phyloP scores from a whole-genome alignment of 2,329 filamentous ascomycete species.

The Monilinia polystroma region DNA sequence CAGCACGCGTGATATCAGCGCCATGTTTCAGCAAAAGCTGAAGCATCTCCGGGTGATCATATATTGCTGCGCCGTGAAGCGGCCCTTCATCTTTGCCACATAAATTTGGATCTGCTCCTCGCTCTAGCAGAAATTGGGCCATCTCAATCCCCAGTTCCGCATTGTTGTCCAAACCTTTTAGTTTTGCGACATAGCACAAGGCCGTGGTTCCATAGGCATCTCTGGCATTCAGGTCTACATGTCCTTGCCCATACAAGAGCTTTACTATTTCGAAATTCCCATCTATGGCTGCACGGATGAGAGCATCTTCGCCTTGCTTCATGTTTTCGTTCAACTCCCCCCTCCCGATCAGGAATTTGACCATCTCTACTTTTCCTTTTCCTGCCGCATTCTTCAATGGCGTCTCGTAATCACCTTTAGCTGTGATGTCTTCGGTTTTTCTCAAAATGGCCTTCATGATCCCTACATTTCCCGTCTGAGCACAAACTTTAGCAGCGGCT shows the following conservation, averaged over 20 bases:
- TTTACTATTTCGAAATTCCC: constrained; percentile 28
- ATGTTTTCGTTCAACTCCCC: constrained; percentile 26
- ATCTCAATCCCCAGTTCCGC: constrained; percentile 23
- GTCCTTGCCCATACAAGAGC: constrained; percentile 20
- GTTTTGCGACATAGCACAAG: constrained; percentile 23
- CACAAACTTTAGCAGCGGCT: constrained; percentile 26
- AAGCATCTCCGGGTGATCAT: constrained; percentile 4
- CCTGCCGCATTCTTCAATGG: constrained; percentile 23
- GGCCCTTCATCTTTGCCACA: constrained; percentile 8
- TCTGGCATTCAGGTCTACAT: constrained; percentile 22
- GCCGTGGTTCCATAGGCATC: constrained; percentile 22
- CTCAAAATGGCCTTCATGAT: constrained; percentile 28
- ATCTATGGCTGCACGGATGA: constrained; percentile 22
- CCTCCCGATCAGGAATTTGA: constrained; percentile 30
- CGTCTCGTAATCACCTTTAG: constrained; percentile 20
- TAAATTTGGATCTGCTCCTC: constrained; percentile 27
- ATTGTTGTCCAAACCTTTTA: constrained; percentile 4
- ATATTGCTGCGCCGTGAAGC: constrained; percentile 24
- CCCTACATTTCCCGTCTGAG: constrained; percentile 27
- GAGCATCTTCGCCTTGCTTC: constrained; percentile 23
- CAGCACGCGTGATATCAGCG: constrained; percentile 24
- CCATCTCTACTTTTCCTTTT: constrained; percentile 26
- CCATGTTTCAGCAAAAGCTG: constrained; percentile 25
- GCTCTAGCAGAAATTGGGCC: constrained; percentile 24
- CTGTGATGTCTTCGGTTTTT: constrained; percentile 25